Base-by-base conservation (phyloP, 2,329 filamentous ascomycete species). In the Ophiosphaerella korrae region DNA sequence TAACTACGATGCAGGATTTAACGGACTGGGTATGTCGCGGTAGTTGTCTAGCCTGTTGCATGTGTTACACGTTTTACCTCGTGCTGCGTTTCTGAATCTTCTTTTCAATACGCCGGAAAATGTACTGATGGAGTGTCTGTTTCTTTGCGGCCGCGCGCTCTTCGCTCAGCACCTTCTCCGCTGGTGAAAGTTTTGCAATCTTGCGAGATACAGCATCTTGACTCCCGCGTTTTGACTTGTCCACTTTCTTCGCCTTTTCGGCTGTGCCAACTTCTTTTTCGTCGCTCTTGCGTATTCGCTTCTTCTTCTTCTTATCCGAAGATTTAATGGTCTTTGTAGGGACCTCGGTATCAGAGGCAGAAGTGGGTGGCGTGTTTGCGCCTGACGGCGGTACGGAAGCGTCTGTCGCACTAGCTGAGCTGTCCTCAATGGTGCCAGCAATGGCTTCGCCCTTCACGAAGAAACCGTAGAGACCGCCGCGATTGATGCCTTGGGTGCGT, bases 361-460 rank as follows among this genome's bases (percentile, higher is more conserved):
- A 68, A 0, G 66, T 70, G n/a, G 64, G 62, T 24, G 66, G 67
- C 14, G 68, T 72, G 48, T 54, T 64, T 21, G 52, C 43, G 33
- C 59, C 53, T 21, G 60, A 61, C 5, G 57, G 45, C 7, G 57
- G 51, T 24, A 48, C 49, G 5, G 61, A 64, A 12, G 44, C 50
- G 37, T 63, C 62, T 9, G 62, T 58, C 5, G 48, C 48, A 4
- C 45, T 52, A 8, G 52, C 52, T 23, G 64, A 67, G 36, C 48
- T 62, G n/a, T 65, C 65, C 34, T 62, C 62, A 2, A 90, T 74
- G 2, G 91, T 95, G 2, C 92, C 92, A 35, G 84, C 79, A 49
- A 97, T 79, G 18, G 85, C 78, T 47, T 92, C 89, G 7, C 94
- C 94, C 57, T 84, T 85, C 21, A 97, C 90, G 70, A 99, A 97